A percentile compares a stretch with the other conserved stretches of the same genome.
Evolutionary conservation across 2,329 filamentous ascomycete genomes (phyloP).

Genomic region (Pseudofabraea citricarpa): DNA sequence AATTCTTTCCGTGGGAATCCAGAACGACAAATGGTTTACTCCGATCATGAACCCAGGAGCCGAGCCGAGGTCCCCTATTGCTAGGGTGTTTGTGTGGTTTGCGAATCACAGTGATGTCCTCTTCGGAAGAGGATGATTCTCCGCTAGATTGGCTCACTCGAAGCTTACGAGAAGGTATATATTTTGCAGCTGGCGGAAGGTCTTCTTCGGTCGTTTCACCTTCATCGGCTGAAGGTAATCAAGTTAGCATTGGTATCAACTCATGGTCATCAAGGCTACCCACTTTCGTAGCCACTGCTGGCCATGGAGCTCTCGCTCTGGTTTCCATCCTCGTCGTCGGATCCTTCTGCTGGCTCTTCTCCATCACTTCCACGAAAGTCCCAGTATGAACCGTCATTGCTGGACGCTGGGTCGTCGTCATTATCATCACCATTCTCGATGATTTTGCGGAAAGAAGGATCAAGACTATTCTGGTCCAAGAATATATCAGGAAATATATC

Average conservation of each 20-base stretch:
- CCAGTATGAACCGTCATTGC: slow-evolving; percentile 19
- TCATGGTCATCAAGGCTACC: slow-evolving; percentile 27
- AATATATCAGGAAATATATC: slow-evolving; percentile 76
- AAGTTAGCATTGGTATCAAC: slow-evolving; percentile 36
- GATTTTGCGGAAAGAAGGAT: slow-evolving; percentile 67
- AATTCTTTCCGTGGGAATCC: slow-evolving; percentile 32
- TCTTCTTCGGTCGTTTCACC: slow-evolving; percentile 58
- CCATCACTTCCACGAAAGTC: slow-evolving; percentile 15
- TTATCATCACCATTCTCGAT: slow-evolving; percentile 66
- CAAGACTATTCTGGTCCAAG: slow-evolving; percentile 67
- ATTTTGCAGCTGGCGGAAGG: slow-evolving; percentile 40
- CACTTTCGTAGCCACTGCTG: slow-evolving; percentile 56
- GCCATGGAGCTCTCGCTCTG: slow-evolving; percentile 26
- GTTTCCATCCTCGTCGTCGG: slow-evolving; percentile 40
- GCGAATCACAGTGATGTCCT: slow-evolving; percentile 25
- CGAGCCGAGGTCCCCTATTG: slow-evolving; percentile 24
- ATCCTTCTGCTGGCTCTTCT: slow-evolving; percentile 29
- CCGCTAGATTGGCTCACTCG: slow-evolving; percentile 40
- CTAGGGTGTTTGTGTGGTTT: slow-evolving; percentile 14
- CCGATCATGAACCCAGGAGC: slow-evolving; percentile 26
- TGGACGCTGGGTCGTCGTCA: slow-evolving; percentile 12
- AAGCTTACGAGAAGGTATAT: slow-evolving; percentile 41
- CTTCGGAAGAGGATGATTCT: slow-evolving; percentile 34
- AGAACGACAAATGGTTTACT: slow-evolving; percentile 35
- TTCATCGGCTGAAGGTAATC: slow-evolving; percentile 42